Conservation (phyloP, 164 flowering plant species). For the Annona squamosa region DNA sequence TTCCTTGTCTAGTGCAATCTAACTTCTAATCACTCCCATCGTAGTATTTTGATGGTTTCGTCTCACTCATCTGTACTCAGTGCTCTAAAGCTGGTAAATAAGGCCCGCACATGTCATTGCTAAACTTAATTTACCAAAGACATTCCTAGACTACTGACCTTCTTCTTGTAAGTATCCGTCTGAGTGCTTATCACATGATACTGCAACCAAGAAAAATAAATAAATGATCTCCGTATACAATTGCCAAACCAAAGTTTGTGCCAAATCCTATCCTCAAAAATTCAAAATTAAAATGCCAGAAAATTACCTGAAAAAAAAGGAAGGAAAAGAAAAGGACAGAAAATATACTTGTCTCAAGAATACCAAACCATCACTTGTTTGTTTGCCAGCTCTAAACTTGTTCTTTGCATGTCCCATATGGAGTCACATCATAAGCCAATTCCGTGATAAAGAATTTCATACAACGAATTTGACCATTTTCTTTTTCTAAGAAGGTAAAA, state of each 20-base stretch:
- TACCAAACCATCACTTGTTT: too few species aligned
- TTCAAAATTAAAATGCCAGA: too few species aligned
- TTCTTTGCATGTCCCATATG: too few species aligned
- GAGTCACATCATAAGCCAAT: too few species aligned
- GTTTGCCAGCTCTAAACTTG: too few species aligned
- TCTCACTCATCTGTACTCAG: slow-evolving; percentile 32
- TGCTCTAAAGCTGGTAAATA: not conserved
- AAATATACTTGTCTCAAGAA: too few species aligned
- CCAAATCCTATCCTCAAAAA: too few species aligned
- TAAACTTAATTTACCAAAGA: not conserved
- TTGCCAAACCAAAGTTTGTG: not conserved
- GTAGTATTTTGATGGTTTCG: slow-evolving; percentile 24
- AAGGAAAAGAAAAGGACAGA: too few species aligned
- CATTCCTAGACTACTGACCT: slow-evolving; percentile 28
- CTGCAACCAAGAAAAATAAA: slow-evolving; percentile 23
- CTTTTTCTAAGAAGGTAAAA: too few species aligned
- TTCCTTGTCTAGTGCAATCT: not conserved
- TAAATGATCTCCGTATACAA: not conserved
- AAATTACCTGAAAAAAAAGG: too few species aligned
- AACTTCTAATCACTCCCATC: slow-evolving; percentile 30
- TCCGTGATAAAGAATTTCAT: too few species aligned
- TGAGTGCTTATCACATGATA: slow-evolving; percentile 39
- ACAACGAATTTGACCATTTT: too few species aligned
- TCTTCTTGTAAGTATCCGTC: slow-evolving; percentile 45
- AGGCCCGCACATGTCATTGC: not conserved